Evolutionary conservation across 768 basidiomycete species (phyloP), one percentile per base, ranked within the genome.

Genomic region (Boletus coccyginus): DNA sequence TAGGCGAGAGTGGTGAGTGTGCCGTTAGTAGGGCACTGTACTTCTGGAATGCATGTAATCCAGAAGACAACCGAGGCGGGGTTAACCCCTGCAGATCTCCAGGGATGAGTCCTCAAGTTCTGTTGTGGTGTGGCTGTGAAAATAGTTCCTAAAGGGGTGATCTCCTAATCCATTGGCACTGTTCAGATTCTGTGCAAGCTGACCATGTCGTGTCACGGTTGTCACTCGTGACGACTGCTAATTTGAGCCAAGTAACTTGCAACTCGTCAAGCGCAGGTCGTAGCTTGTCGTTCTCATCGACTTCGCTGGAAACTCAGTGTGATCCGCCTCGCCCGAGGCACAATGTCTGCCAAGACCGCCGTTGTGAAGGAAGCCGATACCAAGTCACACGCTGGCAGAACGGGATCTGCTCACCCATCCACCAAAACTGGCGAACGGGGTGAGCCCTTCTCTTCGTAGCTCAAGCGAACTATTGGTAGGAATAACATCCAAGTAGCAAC

Each of bases 1-100:
- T 43, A 77, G 81, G 61, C 79, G 85, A 69, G 81, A 73, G 60
- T 82, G 78, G 77, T 85, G 50, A 57, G 29, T 31, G 40, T 51
- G 10, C 10, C 32, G 48, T 19, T 27, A 27, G 27, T 27, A 27
- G 27, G 27, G 27, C 21, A 21, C 21, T 21, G 21, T 21, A n/a
- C n/a, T 21, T 21, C 21, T 21, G 21, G 21, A 21, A 21, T 21
- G 21, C 21, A 21, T 21, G 21, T 21, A 21, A 2, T 21, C 21
- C 21, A 2, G 21, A 2, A 2, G 21, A 21, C 21, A 21, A 21
- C 21, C 21, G 2, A 21, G 21, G 21, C 2, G 21, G 21, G 21
- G 21, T 21, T 2, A 21, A 21, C 21, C 21, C 21, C 21, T 21
- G 21, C 21, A 21, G 21, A 21, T 21, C 21, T 21, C 21, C 2